Evolutionary conservation across 768 basidiomycete species (phyloP), one percentile per base, ranked within the genome.

Genomic region (Pulveroboletus ravenelii): DNA sequence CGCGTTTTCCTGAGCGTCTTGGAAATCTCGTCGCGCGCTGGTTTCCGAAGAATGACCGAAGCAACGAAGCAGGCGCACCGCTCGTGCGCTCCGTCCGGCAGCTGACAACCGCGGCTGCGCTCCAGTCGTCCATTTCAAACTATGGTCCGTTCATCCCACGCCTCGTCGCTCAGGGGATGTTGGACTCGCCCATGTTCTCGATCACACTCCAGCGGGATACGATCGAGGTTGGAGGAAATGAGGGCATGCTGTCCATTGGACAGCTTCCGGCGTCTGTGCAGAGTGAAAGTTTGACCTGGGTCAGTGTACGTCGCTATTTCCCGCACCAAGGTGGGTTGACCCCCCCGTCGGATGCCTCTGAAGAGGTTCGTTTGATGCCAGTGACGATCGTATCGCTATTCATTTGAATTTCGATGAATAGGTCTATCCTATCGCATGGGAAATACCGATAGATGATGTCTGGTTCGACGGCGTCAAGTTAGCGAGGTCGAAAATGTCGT

Each of bases 341-440:
- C 0, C 71, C 80, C 0, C 81, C 85, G 1, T 57, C 72, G 5
- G 77, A 80, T 57, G 76, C 80, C 5, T 80, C 82, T 10, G 65
- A 73, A 12, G 87, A 89, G 74, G 85, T 85, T 36, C 31, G 75
- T 67, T 23, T 20, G 18, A 10, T 29, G 34, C 31, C 13, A 36
- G 6, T 17, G 20, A 31, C 4, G 23, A 35, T 42, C n/a, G 42
- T 10, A 30, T 18, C n/a, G n/a, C 7, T 31, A 23, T 47, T 61
- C n/a, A 59, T 43, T 7, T 3, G 12, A 27, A 9, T 50, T 1
- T 30, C 29, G 10, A 45, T 44, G 44, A 12, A 15, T 56, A 82
- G 82, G 64, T 67, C 12, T 84, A 84, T 62, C 80, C 82, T 1
- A 70, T 84, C 25, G 74, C 81, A 10, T 89, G 88, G 88, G 88